These are phyloP conservation scores for Rhazya stricta DNA, from an alignment of 257 asterid species.

Conservation along the genomic window DNA sequence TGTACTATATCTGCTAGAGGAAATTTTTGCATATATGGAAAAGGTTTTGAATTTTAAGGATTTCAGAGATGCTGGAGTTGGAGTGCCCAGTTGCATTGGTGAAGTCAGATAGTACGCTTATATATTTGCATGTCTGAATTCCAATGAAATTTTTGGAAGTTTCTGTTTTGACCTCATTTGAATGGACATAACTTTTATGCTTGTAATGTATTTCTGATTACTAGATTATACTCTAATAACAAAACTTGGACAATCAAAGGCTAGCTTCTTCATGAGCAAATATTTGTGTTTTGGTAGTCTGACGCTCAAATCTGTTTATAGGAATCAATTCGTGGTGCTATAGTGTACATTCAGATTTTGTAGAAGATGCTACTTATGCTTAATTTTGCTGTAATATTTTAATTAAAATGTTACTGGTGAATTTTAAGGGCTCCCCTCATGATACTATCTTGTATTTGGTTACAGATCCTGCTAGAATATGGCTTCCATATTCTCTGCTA, in stretches of 20 bases:
- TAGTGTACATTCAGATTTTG: neutral
- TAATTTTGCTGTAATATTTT: neutral
- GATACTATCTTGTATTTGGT: neutral
- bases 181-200: neutral
- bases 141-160: neutral
- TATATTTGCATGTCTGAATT: neutral
- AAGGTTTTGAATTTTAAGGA: neutral
- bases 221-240: neutral
- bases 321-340: neutral
- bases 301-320: neutral
- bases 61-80: neutral
- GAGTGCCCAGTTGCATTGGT: neutral
- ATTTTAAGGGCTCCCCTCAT: neutral
- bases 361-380: neutral
- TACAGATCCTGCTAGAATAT: constrained; percentile 3
- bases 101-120: neutral
- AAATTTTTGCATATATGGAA: neutral
- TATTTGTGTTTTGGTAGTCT: neutral
- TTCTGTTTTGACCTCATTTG: neutral
- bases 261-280: neutral
- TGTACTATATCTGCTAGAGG: neutral
- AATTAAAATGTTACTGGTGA: neutral
- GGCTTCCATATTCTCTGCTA: constrained; percentile 28
- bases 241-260: neutral
- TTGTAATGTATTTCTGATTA: neutral